These are phyloP conservation scores for Amanita inopinata DNA, from an alignment of 768 basidiomycete species.

Conservation along the genomic window DNA sequence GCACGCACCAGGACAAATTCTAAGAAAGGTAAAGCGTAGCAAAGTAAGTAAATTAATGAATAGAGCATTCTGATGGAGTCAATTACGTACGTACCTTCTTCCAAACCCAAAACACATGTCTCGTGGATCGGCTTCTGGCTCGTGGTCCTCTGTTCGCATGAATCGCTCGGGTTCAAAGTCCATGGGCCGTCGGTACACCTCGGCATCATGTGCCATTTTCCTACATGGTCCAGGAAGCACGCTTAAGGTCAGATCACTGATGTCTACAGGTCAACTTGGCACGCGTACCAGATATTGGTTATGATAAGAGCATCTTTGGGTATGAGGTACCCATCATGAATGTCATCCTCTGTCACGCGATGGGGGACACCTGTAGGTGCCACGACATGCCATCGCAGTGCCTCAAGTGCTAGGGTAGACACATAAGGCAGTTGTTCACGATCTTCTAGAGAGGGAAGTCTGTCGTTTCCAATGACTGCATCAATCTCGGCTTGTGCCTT, in stretches of 20 bases:
- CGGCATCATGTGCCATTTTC: constrained; percentile 34
- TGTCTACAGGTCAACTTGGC: neutral
- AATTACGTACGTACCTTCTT: constrained; percentile 24
- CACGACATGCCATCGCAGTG: constrained; percentile 26
- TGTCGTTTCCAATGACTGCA: constrained; percentile 27
- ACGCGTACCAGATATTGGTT: constrained; percentile 23
- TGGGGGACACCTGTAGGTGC: constrained; percentile 27
- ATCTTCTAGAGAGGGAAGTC: constrained; percentile 31
- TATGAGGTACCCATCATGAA: constrained; percentile 33
- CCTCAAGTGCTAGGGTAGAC: constrained; percentile 28
- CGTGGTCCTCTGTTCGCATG: constrained; percentile 24
- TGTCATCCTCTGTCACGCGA: constrained; percentile 30
- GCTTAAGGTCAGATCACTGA: neutral
- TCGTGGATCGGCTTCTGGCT: constrained; percentile 33
- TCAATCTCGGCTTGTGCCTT: constrained; percentile 37
- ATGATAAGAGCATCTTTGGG: constrained; percentile 31
- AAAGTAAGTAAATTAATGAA: neutral
- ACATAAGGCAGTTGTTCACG: constrained; percentile 30
- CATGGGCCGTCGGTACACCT: constrained; percentile 32
- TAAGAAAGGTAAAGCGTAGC: too few species aligned
- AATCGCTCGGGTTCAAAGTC: constrained; percentile 39
- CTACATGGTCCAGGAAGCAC: constrained; percentile 12
- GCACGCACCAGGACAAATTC: constrained; percentile 26
- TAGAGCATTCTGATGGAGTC: neutral
- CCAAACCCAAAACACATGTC: constrained; percentile 45